Evolutionary conservation across 768 basidiomycete species (phyloP).

Genomic region (Thelephora ganbajun): DNA sequence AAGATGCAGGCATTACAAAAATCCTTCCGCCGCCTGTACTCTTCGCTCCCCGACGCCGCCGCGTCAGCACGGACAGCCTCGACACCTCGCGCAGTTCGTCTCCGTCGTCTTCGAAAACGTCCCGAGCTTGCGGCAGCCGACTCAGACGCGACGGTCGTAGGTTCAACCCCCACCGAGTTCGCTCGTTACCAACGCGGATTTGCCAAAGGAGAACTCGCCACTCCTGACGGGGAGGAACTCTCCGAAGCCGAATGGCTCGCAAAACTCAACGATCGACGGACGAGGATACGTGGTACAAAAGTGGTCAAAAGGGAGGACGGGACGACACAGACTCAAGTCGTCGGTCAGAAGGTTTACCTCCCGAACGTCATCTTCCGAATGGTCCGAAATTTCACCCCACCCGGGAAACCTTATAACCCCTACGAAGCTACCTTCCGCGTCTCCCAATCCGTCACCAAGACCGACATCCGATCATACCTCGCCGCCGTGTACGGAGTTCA

Average conservation of each 20-base stretch:
- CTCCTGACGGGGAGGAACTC: conserved; percentile 18
- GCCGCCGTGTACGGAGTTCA: conserved; percentile 74
- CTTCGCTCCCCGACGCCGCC: conserved; percentile 25
- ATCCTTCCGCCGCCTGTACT: conserved; percentile 26
- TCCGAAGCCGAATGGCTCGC: conserved; percentile 48
- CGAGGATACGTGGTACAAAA: conserved; percentile 54
- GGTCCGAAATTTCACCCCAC: conserved; percentile 68
- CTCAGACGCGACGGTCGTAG: conserved; percentile 37
- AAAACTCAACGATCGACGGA: conserved; percentile 39
- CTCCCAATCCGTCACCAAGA: conserved; percentile 82
- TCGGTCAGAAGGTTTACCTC: conserved; percentile 78
- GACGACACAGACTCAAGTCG: conserved; percentile 34
- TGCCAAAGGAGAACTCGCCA: conserved; percentile 34
- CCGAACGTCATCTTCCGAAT: conserved; percentile 78
- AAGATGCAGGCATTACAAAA: no score
- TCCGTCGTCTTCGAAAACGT: conserved; percentile 43
- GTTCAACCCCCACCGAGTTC: conserved; percentile 53
- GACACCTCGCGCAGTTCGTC: conserved; percentile 58
- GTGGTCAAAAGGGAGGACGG: conserved; percentile 22
- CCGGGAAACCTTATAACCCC: conserved; percentile 78
- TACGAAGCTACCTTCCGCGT: conserved; percentile 92
- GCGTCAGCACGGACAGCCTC: conserved; percentile 48
- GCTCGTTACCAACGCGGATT: conserved; percentile 45
- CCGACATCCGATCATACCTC: conserved; percentile 81
- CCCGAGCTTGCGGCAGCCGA: conserved; percentile 20